A percentile compares a stretch with the other conserved stretches of the same genome.
phyloP scores from a whole-genome alignment of 768 basidiomycete genomes.

The Boletus coccyginus region DNA sequence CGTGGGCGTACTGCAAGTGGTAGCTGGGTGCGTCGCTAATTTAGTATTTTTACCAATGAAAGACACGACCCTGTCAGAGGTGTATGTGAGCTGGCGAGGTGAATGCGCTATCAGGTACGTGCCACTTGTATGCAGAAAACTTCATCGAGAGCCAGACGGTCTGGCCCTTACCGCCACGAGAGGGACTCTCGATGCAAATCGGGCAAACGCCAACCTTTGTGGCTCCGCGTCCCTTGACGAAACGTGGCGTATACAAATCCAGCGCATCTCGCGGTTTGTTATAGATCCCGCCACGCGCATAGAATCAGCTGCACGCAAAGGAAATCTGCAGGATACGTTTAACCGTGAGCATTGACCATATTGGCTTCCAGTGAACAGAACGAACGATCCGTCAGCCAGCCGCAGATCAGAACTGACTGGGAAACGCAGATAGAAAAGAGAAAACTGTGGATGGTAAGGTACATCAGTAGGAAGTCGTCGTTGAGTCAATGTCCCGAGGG shows the following conservation, averaged over 20 bases:
- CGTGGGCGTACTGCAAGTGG: slow-evolving; percentile 80
- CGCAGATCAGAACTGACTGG: slow-evolving; percentile 59
- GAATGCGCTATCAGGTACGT: slow-evolving; percentile 20
- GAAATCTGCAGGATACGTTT: slow-evolving; percentile 14
- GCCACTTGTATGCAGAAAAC: slow-evolving; percentile 83
- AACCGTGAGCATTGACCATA: not conserved
- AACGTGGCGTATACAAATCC: slow-evolving; percentile 78
- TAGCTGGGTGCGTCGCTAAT: slow-evolving; percentile 46
- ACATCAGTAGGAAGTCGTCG: slow-evolving; percentile 54
- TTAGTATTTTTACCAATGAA: slow-evolving; percentile 3
- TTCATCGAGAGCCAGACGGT: slow-evolving; percentile 76
- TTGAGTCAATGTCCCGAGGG: slow-evolving; percentile 10
- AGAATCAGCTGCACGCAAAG: slow-evolving; percentile 13
- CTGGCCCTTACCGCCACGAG: slow-evolving; percentile 62
- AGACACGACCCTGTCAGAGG: slow-evolving; percentile 17
- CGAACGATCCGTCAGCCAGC: slow-evolving; percentile 39
- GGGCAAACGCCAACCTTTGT: slow-evolving; percentile 78
- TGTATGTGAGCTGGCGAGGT: slow-evolving; percentile 1
- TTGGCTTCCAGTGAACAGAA: slow-evolving; percentile 3
- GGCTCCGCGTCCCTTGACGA: slow-evolving; percentile 64
- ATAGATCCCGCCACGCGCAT: slow-evolving; percentile 38
- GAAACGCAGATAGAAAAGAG: slow-evolving; percentile 69
- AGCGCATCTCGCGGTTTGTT: slow-evolving; percentile 58
- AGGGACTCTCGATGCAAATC: slow-evolving; percentile 59
- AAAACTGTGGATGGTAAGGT: slow-evolving; percentile 46